Percentiles rank a stretch among this genome's conserved stretches.
Conservation (phyloP, 139 green algal genomes). For the Micractinium sp. region DNA sequence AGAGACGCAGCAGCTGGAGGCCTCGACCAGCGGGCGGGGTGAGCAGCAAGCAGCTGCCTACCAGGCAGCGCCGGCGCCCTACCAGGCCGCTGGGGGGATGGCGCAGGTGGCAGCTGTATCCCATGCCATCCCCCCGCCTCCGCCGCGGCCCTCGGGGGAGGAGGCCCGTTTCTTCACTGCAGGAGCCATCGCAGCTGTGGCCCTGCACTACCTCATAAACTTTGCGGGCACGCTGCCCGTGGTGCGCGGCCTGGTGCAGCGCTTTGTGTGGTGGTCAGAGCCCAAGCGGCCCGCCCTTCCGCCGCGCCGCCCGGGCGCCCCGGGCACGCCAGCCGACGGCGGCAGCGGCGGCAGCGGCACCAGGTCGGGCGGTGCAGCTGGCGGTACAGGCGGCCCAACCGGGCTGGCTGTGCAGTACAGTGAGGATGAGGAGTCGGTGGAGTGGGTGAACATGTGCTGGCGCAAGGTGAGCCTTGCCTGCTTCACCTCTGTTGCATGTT, state of each 20-base stretch:
- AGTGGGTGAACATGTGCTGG: constrained; percentile 98
- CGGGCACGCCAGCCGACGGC: background rate
- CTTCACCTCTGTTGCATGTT: background rate
- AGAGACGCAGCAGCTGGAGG: background rate
- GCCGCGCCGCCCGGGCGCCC: background rate
- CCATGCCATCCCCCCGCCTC: constrained; percentile 15
- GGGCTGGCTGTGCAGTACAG: constrained; percentile 50
- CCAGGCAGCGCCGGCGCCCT: background rate
- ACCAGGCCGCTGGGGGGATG: background rate
- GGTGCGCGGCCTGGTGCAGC: constrained; percentile 43
- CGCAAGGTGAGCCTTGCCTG: constrained; percentile 71
- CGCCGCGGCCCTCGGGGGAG: background rate
- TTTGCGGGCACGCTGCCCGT: constrained; percentile 53
- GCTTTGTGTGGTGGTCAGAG: constrained; percentile 61
- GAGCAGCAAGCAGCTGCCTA: background rate
- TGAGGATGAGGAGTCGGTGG: constrained; percentile 82
- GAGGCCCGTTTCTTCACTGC: constrained; percentile 33
- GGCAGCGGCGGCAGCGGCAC: background rate
- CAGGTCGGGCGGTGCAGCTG: background rate
- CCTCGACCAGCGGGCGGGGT: background rate
- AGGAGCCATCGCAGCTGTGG: constrained; percentile 47
- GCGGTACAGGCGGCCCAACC: background rate
- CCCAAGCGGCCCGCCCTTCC: background rate
- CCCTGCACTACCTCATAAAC: constrained; percentile 41
- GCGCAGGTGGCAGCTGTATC: background rate